Conservation (phyloP, 140 eudicot species). For the Anethum foeniculum region DNA sequence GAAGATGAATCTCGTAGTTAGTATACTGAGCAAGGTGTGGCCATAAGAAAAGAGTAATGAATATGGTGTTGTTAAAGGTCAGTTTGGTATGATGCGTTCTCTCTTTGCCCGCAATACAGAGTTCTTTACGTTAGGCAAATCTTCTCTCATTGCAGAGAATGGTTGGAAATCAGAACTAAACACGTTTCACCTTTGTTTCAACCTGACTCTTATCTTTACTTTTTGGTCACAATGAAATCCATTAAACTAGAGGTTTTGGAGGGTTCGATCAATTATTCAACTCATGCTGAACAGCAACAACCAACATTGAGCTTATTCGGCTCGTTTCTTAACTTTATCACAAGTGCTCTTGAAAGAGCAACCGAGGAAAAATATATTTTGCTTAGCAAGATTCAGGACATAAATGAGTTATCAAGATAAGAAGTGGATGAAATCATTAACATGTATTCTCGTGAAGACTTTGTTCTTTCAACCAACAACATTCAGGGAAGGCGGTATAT, state of each 20-base stretch:
- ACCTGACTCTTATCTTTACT: conserved; percentile 86
- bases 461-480: conserved; percentile 58
- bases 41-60: conserved; percentile 90
- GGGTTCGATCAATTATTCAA: conserved; percentile 31
- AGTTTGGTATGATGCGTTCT: conserved; percentile 72
- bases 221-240: conserved; percentile 72
- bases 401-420: conserved; percentile 85
- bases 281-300: conserved; percentile 57
- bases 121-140: conserved; percentile 36
- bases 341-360: conserved; percentile 81
- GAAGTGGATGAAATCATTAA: conserved; percentile 84
- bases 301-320: conserved; percentile 70
- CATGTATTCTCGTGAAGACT: conserved; percentile 46
- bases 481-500: conserved; percentile 82
- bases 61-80: conserved; percentile 81
- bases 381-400: conserved; percentile 89
- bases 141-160: conserved; percentile 37
- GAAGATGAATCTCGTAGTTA: conserved; percentile 80
- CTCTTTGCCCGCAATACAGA: conserved; percentile 58
- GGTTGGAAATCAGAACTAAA: conserved; percentile 59
- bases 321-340: conserved; percentile 49
- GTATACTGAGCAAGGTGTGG: conserved; percentile 96
- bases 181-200: conserved; percentile 69
- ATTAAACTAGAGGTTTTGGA: conserved; percentile 73
- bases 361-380: conserved; percentile 70